A percentile compares a stretch with the other conserved stretches of the same genome.
phyloP scores from a whole-genome alignment of 495 filamentous ascomycete species.

The Amniculicola lignicola region DNA sequence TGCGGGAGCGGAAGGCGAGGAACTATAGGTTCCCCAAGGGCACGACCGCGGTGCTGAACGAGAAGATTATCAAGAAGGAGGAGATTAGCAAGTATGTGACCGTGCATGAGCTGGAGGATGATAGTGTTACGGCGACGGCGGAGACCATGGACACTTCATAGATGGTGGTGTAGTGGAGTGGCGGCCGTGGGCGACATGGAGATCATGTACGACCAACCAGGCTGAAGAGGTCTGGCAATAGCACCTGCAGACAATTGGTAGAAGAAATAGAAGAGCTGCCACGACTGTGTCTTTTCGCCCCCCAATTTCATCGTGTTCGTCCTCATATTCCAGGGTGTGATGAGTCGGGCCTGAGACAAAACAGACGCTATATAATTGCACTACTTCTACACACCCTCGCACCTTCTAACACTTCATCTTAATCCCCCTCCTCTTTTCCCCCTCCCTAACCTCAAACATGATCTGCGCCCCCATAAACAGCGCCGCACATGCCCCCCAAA shows the following conservation, averaged over 20 bases:
- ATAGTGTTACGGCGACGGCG: slow-evolving; percentile 54
- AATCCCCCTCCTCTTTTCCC: slow-evolving; percentile 76
- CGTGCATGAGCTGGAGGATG: slow-evolving; percentile 72
- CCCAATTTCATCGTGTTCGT: no score
- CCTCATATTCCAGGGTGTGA: no score
- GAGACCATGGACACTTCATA: slow-evolving; percentile 98
- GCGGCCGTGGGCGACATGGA: no score
- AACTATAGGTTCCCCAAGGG: slow-evolving; percentile 87
- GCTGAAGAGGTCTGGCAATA: no score
- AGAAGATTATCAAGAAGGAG: slow-evolving; percentile 87
- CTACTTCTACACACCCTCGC: no score
- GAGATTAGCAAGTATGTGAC: slow-evolving; percentile 95
- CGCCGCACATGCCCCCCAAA: slow-evolving; percentile 62
- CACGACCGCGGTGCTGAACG: slow-evolving; percentile 88
- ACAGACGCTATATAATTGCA: background rate
- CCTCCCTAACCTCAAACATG: slow-evolving; percentile 94
- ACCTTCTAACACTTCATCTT: slow-evolving; percentile 74
- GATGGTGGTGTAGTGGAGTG: no score
- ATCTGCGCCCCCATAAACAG: slow-evolving; percentile 86
- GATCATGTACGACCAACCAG: no score
- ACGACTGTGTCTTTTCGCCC: no score
- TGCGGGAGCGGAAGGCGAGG: slow-evolving; percentile 83
- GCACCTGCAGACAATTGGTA: no score
- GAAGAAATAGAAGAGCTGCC: no score
- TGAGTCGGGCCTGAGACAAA: no score